Percentiles rank a stretch among this genome's conserved stretches.
Conservation (phyloP, 108 stramenopile genomes). For the Discostella pseudostelligera region DNA sequence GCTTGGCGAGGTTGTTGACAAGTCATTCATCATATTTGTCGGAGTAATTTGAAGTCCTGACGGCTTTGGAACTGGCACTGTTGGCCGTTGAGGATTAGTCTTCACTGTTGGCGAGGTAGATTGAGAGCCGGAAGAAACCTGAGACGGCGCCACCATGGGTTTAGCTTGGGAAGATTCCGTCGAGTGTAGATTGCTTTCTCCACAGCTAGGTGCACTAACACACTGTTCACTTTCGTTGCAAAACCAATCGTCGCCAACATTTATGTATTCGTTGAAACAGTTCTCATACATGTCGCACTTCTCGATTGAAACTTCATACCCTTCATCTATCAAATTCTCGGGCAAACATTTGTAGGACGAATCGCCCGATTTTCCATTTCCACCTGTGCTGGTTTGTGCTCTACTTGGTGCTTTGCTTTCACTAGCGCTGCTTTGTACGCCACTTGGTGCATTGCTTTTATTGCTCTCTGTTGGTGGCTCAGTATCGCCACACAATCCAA, state of each 20-base stretch:
- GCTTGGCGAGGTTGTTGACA: neutral
- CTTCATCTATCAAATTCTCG: conserved; percentile 16
- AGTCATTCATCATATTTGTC: neutral
- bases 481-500: conserved; percentile 34
- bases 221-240: conserved; percentile 31
- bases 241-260: conserved; percentile 40
- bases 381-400: conserved; percentile 9
- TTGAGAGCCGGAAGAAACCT: neutral
- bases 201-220: conserved; percentile 22
- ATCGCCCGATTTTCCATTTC: neutral
- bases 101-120: neutral
- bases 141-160: neutral
- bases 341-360: conserved; percentile 25
- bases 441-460: neutral
- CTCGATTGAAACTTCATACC: conserved; percentile 30
- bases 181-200: conserved; percentile 2
- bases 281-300: conserved; percentile 39
- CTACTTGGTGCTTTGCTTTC: conserved; percentile 11
- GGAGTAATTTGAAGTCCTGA: conserved; percentile 1
- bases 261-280: conserved; percentile 29
- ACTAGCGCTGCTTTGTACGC: neutral
- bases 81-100: neutral
- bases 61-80: too few species aligned
- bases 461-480: conserved; percentile 20
- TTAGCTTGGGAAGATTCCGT: too few species aligned